A percentile compares a stretch with the other conserved stretches of the same genome.
Evolutionary conservation across 2,329 filamentous ascomycete species (phyloP).

Genomic region (Microcyclospora tardicrescens): DNA sequence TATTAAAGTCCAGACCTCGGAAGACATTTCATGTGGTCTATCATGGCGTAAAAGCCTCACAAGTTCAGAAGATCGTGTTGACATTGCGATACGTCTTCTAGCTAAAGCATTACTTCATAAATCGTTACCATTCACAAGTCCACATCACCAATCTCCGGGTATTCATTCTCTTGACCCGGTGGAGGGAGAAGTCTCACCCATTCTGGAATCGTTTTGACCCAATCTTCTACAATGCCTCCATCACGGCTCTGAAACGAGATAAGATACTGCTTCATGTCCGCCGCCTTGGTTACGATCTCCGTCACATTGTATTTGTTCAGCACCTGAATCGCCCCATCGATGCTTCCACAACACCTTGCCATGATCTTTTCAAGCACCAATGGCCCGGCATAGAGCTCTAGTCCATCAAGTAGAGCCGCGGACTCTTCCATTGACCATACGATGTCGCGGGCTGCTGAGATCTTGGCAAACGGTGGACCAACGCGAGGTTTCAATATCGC

Average conservation of each 20-base stretch:
- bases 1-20: no score
- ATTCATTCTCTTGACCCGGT: conserved; percentile 7
- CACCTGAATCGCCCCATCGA: neutral
- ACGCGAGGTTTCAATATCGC: conserved; percentile 21
- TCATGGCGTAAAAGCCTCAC: no score
- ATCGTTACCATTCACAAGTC: neutral
- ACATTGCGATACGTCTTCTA: no score
- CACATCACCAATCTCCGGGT: neutral
- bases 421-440: conserved; percentile 24
- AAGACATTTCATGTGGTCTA: no score
- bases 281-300: conserved; percentile 20
- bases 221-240: conserved; percentile 10
- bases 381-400: conserved; percentile 13
- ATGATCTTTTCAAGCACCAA: conserved; percentile 17
- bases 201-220: conserved; percentile 15
- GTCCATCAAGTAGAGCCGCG: conserved; percentile 16
- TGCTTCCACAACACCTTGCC: conserved; percentile 11
- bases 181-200: conserved; percentile 7
- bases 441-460: conserved; percentile 5
- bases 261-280: conserved; percentile 10
- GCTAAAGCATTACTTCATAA: no score
- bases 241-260: conserved; percentile 2
- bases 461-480: conserved; percentile 15
- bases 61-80: no score
- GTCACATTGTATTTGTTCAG: conserved; percentile 19